Conservation (phyloP, 225 moss, liverwort and hornwort species). For the Lunularia cruciata region DNA sequence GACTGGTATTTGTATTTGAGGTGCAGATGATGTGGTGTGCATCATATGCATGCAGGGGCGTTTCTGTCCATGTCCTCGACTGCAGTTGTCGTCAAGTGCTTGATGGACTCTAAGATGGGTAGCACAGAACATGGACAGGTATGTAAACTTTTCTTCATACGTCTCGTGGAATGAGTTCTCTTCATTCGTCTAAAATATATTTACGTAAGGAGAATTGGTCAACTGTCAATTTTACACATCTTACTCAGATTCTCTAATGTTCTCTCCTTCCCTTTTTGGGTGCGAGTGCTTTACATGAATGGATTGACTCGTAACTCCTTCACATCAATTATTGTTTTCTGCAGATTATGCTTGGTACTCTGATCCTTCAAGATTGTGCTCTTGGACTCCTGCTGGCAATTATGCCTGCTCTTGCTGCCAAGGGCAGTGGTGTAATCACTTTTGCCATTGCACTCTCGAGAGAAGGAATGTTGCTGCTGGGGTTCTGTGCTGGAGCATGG, state of each 20-base stretch:
- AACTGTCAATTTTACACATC: too few species aligned
- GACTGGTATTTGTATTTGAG: slow-evolving; percentile 43
- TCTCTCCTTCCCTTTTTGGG: too few species aligned
- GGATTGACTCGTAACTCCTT: too few species aligned
- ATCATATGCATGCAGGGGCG: slow-evolving; percentile 52
- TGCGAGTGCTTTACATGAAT: too few species aligned
- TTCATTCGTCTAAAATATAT: background rate
- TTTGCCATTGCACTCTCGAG: slow-evolving; percentile 39
- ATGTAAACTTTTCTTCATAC: background rate
- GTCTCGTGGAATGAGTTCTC: too few species aligned
- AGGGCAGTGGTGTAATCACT: slow-evolving; percentile 35
- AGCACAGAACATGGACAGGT: slow-evolving; percentile 48
- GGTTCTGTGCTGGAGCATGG: slow-evolving; percentile 40
- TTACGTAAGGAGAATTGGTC: background rate
- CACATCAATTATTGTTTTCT: slow-evolving; percentile 7
- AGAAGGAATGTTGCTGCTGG: slow-evolving; percentile 29
- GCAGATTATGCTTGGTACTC: slow-evolving; percentile 48
- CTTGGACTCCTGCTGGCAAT: slow-evolving; percentile 48
- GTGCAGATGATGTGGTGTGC: slow-evolving; percentile 50
- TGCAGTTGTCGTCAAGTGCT: slow-evolving; percentile 49
- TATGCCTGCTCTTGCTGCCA: slow-evolving; percentile 50
- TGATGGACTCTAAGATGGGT: slow-evolving; percentile 49
- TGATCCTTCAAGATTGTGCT: slow-evolving; percentile 48
- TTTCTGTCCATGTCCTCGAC: slow-evolving; percentile 53
- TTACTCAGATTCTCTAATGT: too few species aligned